Evolutionary conservation across 805 yeast species (phyloP).

Genomic region (Teunomyces lycoperdinae): DNA sequence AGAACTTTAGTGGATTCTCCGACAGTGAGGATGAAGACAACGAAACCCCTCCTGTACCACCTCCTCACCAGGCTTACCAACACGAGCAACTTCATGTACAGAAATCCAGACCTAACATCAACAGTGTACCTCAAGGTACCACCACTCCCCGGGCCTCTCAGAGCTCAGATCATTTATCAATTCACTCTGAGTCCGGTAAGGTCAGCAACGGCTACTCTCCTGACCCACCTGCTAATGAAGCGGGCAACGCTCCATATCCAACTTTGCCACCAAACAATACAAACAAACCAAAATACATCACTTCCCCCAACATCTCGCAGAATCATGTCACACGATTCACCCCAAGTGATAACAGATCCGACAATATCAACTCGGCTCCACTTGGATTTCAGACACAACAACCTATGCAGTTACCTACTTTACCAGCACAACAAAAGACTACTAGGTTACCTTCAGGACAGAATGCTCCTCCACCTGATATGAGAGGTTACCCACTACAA

Average conservation of each 20-base stretch:
- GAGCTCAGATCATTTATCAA: constrained; percentile 16
- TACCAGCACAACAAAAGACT: constrained; percentile 7
- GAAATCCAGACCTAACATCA: constrained; percentile 6
- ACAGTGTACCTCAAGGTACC: constrained; percentile 16
- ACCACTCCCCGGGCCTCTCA: constrained; percentile 12
- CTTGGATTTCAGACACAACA: constrained; percentile 1
- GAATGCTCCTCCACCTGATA: background rate
- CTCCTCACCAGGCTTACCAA: constrained; percentile 9
- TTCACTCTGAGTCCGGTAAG: constrained; percentile 27
- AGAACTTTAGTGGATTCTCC: constrained; percentile 10
- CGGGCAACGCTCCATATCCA: constrained; percentile 7
- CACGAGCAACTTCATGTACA: background rate
- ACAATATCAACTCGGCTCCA: background rate
- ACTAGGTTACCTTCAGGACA: constrained; percentile 3
- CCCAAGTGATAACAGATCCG: constrained; percentile 5
- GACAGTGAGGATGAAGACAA: constrained; percentile 18
- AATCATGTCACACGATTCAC: constrained; percentile 16
- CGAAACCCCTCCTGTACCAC: constrained; percentile 21
- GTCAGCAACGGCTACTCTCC: constrained; percentile 18
- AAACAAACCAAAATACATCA: constrained; percentile 29
- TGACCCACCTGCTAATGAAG: constrained; percentile 4
- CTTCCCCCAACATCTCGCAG: constrained; percentile 31
- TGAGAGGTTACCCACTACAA: background rate
- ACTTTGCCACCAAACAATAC: constrained; percentile 9
- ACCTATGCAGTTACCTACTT: constrained; percentile 5